Base-by-base conservation (phyloP, 257 asterid species). In the Fraxinus excelsior region DNA sequence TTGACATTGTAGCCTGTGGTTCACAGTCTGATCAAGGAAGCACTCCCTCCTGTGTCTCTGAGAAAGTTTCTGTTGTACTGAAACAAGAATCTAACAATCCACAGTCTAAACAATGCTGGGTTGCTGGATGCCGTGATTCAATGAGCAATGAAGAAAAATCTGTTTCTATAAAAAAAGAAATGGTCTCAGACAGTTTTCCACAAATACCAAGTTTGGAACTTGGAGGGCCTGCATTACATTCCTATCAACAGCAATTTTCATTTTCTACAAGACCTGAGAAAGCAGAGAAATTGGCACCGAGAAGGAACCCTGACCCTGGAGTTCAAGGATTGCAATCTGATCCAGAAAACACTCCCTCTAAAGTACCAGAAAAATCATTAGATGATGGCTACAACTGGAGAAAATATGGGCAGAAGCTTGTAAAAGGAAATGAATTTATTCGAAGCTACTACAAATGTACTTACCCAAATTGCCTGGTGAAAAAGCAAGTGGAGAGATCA, bases 361-460 rank as follows among this genome's bases (percentile, higher is more conserved):
- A 67, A 81, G 37, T 76, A 73, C 75, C 70, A 23, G 96, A 84
- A 65, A 92, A 88, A 71, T 87, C 88, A 86, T 83, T 80, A 56
- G 91, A 91, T 67, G 97, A 92, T 85, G 99, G 94, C 10, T 92
- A 92, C 84, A 94, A 90, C 88, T 94, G 99, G 99, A 85, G 99
- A 76, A 94, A 94, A 85, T 94, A 94, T 81, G 99, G 99, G 66
- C 99, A 92, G 87, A 94, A 94, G 87, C 81, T 92, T 72, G 94
- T 92, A 67, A 94, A 91, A 92, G 97, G 97, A 84, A 92, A 92
- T 79, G 87, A 83, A 80, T 92, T 86, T 78, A 78, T 85, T 70
- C 96, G 97, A 75, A 91, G 99, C 91, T 94, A 94, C 83, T 94
- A 90, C 87, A 94, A 82, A 74, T 94, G 99, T 74, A 92, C 98